Conservation (phyloP, 495 filamentous ascomycete species). For the Penicillium pulvis region DNA sequence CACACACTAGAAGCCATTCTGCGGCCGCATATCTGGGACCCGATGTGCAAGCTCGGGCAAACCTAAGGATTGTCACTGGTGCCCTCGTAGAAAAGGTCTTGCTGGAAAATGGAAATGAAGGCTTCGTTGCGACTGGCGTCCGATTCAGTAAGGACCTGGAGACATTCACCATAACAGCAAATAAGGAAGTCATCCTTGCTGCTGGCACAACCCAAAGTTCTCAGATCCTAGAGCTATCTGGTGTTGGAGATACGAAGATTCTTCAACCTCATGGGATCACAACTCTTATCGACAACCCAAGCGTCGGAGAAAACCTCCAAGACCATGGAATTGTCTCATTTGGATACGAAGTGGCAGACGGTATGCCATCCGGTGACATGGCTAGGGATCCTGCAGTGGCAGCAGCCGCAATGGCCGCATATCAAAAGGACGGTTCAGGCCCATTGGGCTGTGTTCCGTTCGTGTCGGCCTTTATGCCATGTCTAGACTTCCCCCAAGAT, state of each 20-base stretch:
- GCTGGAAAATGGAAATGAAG: conserved; percentile 7
- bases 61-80: conserved; percentile 29
- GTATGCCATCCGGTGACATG: conserved; percentile 18
- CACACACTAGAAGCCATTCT: conserved; percentile 45
- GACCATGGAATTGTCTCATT: conserved; percentile 38
- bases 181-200: conserved; percentile 59
- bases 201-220: conserved; percentile 60
- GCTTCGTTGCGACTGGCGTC: conserved; percentile 31
- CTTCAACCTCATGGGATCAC: conserved; percentile 14
- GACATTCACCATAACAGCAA: conserved; percentile 42
- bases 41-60: conserved; percentile 10
- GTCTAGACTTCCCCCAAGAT: conserved; percentile 6
- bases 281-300: conserved; percentile 34
- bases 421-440: conserved; percentile 21
- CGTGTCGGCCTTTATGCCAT: conserved; percentile 24
- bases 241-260: conserved; percentile 46
- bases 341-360: conserved; percentile 19
- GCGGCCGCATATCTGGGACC: conserved; percentile 26
- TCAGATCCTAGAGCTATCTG: conserved; percentile 62
- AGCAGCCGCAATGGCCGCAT: conserved; percentile 25
- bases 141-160: conserved; percentile 30
- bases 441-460: conserved; percentile 22
- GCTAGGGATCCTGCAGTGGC: conserved; percentile 13
- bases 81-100: conserved; percentile 23
- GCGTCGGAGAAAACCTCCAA: conserved; percentile 54